Percentiles rank a stretch among this genome's conserved stretches.
Conservation (phyloP, 2,329 filamentous ascomycete species). For the Diplodia intermedia region DNA sequence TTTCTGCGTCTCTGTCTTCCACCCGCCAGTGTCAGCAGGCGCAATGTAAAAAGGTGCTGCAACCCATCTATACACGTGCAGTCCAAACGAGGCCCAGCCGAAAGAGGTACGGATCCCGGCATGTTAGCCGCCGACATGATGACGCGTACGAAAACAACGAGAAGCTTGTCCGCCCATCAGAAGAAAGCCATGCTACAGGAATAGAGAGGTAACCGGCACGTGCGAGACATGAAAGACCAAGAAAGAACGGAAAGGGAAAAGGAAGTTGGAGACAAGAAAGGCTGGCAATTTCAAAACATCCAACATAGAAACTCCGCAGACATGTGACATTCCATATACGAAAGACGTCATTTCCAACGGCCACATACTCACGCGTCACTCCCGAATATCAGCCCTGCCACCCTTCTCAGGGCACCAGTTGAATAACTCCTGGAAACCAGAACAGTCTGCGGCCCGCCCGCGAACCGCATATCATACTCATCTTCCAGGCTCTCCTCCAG, state of each 20-base stretch:
- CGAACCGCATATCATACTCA: background rate
- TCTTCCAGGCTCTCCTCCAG: background rate
- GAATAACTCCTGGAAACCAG: slow-evolving; percentile 16
- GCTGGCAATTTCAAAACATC: background rate
- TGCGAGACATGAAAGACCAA: background rate
- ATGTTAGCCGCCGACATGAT: slow-evolving; percentile 5
- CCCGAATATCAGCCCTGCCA: background rate
- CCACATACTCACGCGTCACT: background rate
- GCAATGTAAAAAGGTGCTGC: background rate
- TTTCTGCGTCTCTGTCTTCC: slow-evolving; percentile 1
- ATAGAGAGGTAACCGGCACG: background rate
- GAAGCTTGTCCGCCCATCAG: background rate
- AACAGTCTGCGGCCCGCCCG: background rate
- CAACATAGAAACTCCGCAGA: background rate
- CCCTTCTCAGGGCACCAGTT: background rate
- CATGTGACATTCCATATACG: background rate
- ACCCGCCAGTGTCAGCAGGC: background rate
- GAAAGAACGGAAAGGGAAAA: background rate
- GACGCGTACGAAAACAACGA: background rate
- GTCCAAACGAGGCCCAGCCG: background rate
- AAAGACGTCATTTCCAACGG: background rate
- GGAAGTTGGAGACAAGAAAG: background rate
- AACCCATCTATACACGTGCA: slow-evolving; percentile 7
- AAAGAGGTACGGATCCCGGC: background rate
- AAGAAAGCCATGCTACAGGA: background rate